phyloP scores from a whole-genome alignment of 352 stramenopile species.

The Thraustochytrium striatum region DNA sequence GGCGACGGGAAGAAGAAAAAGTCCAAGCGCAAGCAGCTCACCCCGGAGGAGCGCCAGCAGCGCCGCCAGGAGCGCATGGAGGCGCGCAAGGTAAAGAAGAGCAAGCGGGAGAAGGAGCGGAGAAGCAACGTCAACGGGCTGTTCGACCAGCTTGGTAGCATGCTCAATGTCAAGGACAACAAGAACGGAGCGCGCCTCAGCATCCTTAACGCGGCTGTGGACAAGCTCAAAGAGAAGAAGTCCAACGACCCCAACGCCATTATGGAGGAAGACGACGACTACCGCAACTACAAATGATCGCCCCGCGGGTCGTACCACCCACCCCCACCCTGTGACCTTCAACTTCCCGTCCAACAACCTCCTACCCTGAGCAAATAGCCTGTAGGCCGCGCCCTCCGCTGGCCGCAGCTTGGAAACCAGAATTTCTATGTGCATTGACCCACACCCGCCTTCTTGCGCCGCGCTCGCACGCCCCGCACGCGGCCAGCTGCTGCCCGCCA shows the following conservation, averaged over 20 bases:
- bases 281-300: background rate
- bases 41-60: slow-evolving; percentile 23
- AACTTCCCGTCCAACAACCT: background rate
- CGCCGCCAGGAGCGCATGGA: slow-evolving; percentile 12
- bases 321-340: background rate
- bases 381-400: too few species aligned
- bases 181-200: slow-evolving; percentile 16
- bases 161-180: slow-evolving; percentile 14
- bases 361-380: too few species aligned
- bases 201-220: slow-evolving; percentile 7
- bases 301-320: too few species aligned
- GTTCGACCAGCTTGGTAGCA: slow-evolving; percentile 14
- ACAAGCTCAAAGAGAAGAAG: slow-evolving; percentile 42
- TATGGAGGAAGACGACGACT: background rate
- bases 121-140: slow-evolving; percentile 26
- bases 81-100: slow-evolving; percentile 44
- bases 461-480: too few species aligned
- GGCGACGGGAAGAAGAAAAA: slow-evolving; percentile 3
- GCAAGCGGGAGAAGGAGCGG: slow-evolving; percentile 42
- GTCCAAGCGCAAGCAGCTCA: background rate
- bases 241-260: background rate
- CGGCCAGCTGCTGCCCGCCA: too few species aligned
- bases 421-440: too few species aligned
- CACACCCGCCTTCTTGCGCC: too few species aligned
- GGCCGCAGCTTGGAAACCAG: too few species aligned